phyloP scores from a whole-genome alignment of 2,329 filamentous ascomycete species.

The Calonectria pauciramosa region DNA sequence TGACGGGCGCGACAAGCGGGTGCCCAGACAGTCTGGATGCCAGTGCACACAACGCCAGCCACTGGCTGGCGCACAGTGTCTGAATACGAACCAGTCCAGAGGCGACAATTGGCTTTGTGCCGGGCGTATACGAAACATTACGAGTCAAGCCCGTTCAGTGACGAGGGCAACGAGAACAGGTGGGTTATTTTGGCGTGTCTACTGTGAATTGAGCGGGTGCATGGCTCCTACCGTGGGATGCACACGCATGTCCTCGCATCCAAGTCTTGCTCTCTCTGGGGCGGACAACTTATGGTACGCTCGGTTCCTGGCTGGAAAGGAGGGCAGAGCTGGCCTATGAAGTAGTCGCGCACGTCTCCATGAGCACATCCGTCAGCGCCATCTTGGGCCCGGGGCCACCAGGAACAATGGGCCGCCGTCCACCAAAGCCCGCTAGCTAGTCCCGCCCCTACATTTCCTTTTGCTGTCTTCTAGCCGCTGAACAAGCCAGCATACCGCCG shows the following conservation, averaged over 20 bases:
- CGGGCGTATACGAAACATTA: background rate
- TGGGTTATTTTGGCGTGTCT: background rate
- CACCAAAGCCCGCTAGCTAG: background rate
- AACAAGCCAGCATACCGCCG: background rate
- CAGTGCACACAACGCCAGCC: slow-evolving; percentile 15
- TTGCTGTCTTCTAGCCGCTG: background rate
- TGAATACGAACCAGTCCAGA: background rate
- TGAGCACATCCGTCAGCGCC: slow-evolving; percentile 29
- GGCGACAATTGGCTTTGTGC: slow-evolving; percentile 1
- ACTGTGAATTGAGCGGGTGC: slow-evolving; percentile 24
- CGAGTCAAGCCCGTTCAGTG: background rate
- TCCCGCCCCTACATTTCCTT: slow-evolving; percentile 3
- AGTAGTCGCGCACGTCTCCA: slow-evolving; percentile 31
- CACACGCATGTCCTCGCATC: slow-evolving; percentile 3
- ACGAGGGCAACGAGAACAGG: background rate
- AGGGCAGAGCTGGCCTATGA: slow-evolving; percentile 38
- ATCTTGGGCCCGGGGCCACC: slow-evolving; percentile 11
- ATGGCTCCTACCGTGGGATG: slow-evolving; percentile 14
- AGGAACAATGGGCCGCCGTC: slow-evolving; percentile 8
- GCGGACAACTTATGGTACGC: slow-evolving; percentile 28
- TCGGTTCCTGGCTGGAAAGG: slow-evolving; percentile 30
- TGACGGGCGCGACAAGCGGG: background rate
- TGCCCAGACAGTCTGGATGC: slow-evolving; percentile 15
- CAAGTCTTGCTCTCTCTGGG: background rate
- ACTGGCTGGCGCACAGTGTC: slow-evolving; percentile 16